Evolutionary conservation across 148 eudicot genomes (phyloP), one percentile per base, ranked within the genome.

Genomic region (Camellia japonica): DNA sequence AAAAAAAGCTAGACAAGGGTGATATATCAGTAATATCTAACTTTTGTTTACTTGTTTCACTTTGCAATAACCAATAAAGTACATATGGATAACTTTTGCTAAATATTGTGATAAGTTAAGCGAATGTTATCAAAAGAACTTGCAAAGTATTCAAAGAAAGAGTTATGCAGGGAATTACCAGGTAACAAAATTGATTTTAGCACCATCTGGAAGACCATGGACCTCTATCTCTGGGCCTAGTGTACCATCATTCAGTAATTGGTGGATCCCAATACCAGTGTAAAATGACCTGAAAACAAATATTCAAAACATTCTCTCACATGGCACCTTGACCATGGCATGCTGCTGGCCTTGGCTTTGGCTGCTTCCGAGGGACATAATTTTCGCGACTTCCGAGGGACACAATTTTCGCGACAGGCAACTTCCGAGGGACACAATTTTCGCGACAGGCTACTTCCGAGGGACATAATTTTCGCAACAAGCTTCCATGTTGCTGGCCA

Each of bases 201-300:
- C 91, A 65, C 97, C 99, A 82, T 84, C 91, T 47, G 99, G 99
- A 83, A 96, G 87, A 84, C 97, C 99, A 69, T 86, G 84, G 80
- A 96, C 79, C 89, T 87, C 90, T 81, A 77, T 90, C 82, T 92
- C 99, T 60, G 92, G 93, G 78, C 99, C 95, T 54, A 96, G 87
- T 68, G 92, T 92, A 78, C 89, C 90, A 86, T 93, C 97, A 86
- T 78, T 82, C 88, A 81, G 71, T 82, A 92, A 84, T 58, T 87
- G 88, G 79, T 91, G 92, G 87, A 96, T 91, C 73, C 91, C 97
- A 77, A 96, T 92, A 43, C 98, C 99, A 81, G 95, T 92, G 74
- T 96, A 96, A 76, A 86, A 96, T 78, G 99, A 96, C 99, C 99
- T 95, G 88, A 68, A 81, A 77, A 65, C 58, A 19, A 74, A 71